These are phyloP conservation scores for Alternaria gaisen DNA, from an alignment of 2,329 filamentous ascomycete species.

Conservation along the genomic window DNA sequence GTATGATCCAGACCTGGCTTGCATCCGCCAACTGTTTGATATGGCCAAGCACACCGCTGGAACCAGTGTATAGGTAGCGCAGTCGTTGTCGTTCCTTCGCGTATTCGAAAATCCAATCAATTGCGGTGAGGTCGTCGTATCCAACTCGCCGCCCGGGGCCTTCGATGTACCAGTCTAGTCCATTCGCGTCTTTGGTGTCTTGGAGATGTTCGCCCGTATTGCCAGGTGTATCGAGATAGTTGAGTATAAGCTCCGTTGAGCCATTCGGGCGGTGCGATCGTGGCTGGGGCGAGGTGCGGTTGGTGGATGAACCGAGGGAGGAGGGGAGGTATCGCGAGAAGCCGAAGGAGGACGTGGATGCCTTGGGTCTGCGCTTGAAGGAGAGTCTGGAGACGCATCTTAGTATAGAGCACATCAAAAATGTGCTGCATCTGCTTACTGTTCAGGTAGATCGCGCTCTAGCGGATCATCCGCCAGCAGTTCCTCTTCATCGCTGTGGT, in stretches of 20 bases:
- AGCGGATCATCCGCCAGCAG: constrained; percentile 67
- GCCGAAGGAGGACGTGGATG: constrained; percentile 51
- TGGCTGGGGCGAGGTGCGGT: constrained; percentile 41
- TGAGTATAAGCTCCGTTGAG: constrained; percentile 53
- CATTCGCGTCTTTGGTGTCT: constrained; percentile 56
- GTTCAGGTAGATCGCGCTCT: constrained; percentile 58
- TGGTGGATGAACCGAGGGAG: constrained; percentile 42
- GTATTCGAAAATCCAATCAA: constrained; percentile 99
- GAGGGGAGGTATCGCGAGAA: constrained; percentile 57
- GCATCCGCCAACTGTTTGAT: constrained; percentile 78
- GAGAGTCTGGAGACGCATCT: constrained; percentile 59
- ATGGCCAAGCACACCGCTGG: constrained; percentile 76
- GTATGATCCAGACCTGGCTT: constrained; percentile 89
- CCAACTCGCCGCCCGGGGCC: constrained; percentile 88
- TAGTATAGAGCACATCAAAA: neutral
- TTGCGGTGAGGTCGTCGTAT: constrained; percentile 95
- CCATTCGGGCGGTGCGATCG: constrained; percentile 35
- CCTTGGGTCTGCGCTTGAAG: constrained; percentile 75
- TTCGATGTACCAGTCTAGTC: constrained; percentile 85
- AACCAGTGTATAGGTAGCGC: constrained; percentile 75
- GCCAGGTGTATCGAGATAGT: constrained; percentile 52
- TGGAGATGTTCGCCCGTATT: constrained; percentile 50
- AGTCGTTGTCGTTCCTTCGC: constrained; percentile 92
- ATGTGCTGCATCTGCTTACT: constrained; percentile 35
- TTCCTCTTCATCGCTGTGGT: constrained; percentile 59